phyloP scores from a whole-genome alignment of 1,284 basidiomycete species.

The Gomphus sp. region DNA sequence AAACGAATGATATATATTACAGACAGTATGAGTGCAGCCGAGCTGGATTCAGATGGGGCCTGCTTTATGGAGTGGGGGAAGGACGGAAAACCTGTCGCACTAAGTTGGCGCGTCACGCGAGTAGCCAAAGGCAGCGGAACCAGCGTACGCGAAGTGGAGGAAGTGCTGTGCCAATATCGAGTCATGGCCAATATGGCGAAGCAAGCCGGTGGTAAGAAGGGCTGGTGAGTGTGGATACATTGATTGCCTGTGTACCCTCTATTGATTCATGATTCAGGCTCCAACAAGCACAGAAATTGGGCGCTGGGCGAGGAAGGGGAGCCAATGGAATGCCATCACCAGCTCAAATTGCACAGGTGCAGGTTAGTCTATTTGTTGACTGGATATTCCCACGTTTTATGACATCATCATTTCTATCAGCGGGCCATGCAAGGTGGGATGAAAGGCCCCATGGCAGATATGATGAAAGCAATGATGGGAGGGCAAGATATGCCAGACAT shows the following conservation, averaged over 20 bases:
- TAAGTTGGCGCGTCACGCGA: slow-evolving; percentile 82
- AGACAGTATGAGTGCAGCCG: slow-evolving; percentile 90
- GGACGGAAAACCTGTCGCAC: slow-evolving; percentile 70
- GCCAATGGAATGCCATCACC: slow-evolving; percentile 82
- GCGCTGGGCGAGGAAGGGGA: slow-evolving; percentile 78
- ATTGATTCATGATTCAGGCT: slow-evolving; percentile 47
- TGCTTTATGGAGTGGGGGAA: slow-evolving; percentile 80
- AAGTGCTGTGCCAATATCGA: slow-evolving; percentile 88
- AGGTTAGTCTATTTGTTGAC: slow-evolving; percentile 37
- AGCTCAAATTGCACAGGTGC: slow-evolving; percentile 89
- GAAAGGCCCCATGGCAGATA: slow-evolving; percentile 83
- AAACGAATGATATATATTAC: slow-evolving; percentile 99
- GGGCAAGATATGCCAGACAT: slow-evolving; percentile 76
- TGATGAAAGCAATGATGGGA: slow-evolving; percentile 96
- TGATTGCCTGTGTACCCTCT: neutral
- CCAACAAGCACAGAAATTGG: slow-evolving; percentile 84
- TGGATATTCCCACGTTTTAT: slow-evolving; percentile 7
- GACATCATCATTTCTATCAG: slow-evolving; percentile 76
- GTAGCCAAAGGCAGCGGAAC: slow-evolving; percentile 96
- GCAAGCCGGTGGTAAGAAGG: slow-evolving; percentile 93
- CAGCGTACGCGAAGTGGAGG: slow-evolving; percentile 93
- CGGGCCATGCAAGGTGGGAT: slow-evolving; percentile 69
- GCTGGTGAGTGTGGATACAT: slow-evolving; percentile 46
- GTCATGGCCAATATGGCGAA: slow-evolving; percentile 99
- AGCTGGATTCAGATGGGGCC: slow-evolving; percentile 94